These are phyloP conservation scores for Phylloporus arenicola DNA, from an alignment of 768 basidiomycete genomes.

Conservation along the genomic window DNA sequence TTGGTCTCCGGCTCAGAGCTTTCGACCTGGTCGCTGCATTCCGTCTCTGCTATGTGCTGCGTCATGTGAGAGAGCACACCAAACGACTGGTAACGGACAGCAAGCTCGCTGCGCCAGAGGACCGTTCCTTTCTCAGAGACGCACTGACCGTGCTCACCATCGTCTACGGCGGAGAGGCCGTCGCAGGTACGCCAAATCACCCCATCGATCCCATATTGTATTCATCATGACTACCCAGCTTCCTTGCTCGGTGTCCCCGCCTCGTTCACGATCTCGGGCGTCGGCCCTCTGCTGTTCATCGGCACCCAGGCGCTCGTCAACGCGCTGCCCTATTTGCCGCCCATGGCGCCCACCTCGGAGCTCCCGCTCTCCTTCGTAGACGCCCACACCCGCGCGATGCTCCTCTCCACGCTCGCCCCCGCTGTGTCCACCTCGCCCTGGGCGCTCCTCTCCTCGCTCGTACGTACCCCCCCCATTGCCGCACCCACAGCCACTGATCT, in stretches of 20 bases:
- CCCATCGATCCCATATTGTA: conserved; percentile 1
- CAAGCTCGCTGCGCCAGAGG: conserved; percentile 34
- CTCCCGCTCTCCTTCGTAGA: conserved; percentile 71
- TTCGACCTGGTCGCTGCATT: conserved; percentile 65
- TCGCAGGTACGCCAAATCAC: conserved; percentile 44
- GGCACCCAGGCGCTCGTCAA: conserved; percentile 57
- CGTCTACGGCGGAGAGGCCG: conserved; percentile 75
- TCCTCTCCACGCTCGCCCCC: conserved; percentile 75
- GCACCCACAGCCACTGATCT: no score
- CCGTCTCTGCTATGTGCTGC: conserved; percentile 62
- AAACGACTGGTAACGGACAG: conserved; percentile 32
- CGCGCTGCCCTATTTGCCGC: conserved; percentile 44
- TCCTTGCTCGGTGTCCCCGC: conserved; percentile 62
- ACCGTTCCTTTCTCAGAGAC: conserved; percentile 54
- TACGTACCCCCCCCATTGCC: conserved; percentile 30
- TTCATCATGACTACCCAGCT: conserved; percentile 31
- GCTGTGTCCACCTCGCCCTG: conserved; percentile 69
- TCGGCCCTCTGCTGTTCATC: conserved; percentile 58
- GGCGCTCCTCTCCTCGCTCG: conserved; percentile 70
- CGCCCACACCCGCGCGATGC: conserved; percentile 70
- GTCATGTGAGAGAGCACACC: conserved; percentile 56
- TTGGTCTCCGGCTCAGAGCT: conserved; percentile 52
- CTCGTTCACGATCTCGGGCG: conserved; percentile 76
- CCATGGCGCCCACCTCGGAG: conserved; percentile 52
- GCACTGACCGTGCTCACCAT: conserved; percentile 55